Base-by-base conservation (phyloP, 371 early-diverging fungal genomes). In the Mucor mucedo region DNA sequence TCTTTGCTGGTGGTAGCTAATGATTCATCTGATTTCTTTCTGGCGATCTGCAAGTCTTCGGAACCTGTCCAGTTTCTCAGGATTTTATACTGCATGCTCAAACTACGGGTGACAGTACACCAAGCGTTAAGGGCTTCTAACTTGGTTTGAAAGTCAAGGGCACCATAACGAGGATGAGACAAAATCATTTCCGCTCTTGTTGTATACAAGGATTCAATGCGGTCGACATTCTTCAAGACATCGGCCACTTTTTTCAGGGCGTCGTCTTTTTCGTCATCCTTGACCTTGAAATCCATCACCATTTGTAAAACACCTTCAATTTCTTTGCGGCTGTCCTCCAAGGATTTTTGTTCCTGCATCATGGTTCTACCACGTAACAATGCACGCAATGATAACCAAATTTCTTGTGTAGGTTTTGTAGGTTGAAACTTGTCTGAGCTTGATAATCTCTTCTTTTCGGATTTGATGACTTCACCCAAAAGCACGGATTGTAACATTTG, bases 41-140 rank as follows among this genome's bases (percentile, higher is more conserved):
- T 75, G 29, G 84, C 79, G 41, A 91, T 86, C 53, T 87, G 84
- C 27, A 94, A 75, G 30, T 85, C 85, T 38, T 87, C 85, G 55
- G 89, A 90, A 30, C 92, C 93, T 5, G 94, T 93, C 95, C 95
- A 95, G 58, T 89, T 84, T 54, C 86, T 80, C 45, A 95, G 72
- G 68, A 94, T 91, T 59, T 80, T 85, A 62, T 87, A 79, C 58
- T 91, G 90, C 64, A 89, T 86, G 14, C 87, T 82, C 56, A 93
- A 76, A 58, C 88, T 85, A 11, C 87, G 85, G 45, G 88, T 90
- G 21, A 92, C 82, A 28, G 90, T 87, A 50, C 86, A 76, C 92
- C 93, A 95, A 4, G 93, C 81, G 58, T 83, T 91, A 14, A 95
- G 72, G 1, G 93, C 92, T 62, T 88, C 87, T 27, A 93, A 63